These are phyloP conservation scores for Aspergillus funiculosus DNA, from an alignment of 495 filamentous ascomycete species.

Conservation along the genomic window DNA sequence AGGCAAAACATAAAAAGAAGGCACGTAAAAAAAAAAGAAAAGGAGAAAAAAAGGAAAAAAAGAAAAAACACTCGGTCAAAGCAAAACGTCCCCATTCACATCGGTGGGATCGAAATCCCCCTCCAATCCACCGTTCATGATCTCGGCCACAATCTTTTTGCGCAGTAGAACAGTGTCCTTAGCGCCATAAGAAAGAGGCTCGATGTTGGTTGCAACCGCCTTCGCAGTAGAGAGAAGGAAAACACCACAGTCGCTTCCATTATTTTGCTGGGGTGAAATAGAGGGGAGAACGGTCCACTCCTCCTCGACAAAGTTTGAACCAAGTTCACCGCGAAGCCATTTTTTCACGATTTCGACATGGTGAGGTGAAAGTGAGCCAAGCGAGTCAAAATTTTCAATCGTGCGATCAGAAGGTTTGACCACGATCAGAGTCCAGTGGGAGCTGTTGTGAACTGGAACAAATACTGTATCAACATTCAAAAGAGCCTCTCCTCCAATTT, in stretches of 20 bases:
- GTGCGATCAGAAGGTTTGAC: slow-evolving; percentile 57
- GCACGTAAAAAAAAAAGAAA: slow-evolving; percentile 5
- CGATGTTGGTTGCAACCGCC: slow-evolving; percentile 58
- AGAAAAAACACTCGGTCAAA: slow-evolving; percentile 16
- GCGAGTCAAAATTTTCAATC: slow-evolving; percentile 72
- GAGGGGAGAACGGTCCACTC: slow-evolving; percentile 57
- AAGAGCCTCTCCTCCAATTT: slow-evolving; percentile 48
- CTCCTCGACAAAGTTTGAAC: slow-evolving; percentile 44
- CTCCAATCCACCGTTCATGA: slow-evolving; percentile 61
- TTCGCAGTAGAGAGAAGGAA: slow-evolving; percentile 72
- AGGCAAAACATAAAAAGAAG: slow-evolving; percentile 8
- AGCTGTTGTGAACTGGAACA: slow-evolving; percentile 49
- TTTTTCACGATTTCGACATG: slow-evolving; percentile 39
- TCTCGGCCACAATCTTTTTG: slow-evolving; percentile 59
- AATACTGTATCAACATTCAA: slow-evolving; percentile 56
- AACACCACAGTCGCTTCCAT: slow-evolving; percentile 74
- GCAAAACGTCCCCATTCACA: slow-evolving; percentile 17
- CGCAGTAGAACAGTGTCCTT: slow-evolving; percentile 55
- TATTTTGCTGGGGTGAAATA: slow-evolving; percentile 54
- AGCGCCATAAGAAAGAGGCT: slow-evolving; percentile 53
- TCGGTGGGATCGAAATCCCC: slow-evolving; percentile 35
- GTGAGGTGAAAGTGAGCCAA: slow-evolving; percentile 36
- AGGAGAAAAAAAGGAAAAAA: slow-evolving; percentile 3
- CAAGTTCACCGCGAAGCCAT: slow-evolving; percentile 58
- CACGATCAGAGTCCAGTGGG: slow-evolving; percentile 61